These are phyloP conservation scores for Verticillium dahliae DNA, from an alignment of 2,329 filamentous ascomycete species.

Conservation along the genomic window DNA sequence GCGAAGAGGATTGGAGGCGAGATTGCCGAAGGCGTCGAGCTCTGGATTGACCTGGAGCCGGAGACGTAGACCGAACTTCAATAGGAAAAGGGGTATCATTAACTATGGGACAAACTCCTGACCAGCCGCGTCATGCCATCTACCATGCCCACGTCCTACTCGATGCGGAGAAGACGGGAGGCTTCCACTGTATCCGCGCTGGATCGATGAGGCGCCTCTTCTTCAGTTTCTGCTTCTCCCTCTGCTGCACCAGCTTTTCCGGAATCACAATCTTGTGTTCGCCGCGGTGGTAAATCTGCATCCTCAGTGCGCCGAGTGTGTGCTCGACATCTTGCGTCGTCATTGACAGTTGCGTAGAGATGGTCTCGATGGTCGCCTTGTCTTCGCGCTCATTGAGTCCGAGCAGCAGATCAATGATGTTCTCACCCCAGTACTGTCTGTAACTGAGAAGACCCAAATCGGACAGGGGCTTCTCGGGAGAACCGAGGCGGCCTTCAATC, in stretches of 20 bases:
- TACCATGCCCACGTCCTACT: slow-evolving; percentile 95
- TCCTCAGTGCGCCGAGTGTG: slow-evolving; percentile 86
- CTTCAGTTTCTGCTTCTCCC: slow-evolving; percentile 76
- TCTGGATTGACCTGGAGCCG: slow-evolving; percentile 1
- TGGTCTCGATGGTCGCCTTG: slow-evolving; percentile 76
- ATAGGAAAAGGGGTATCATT: slow-evolving; percentile 1
- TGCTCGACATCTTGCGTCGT: slow-evolving; percentile 96
- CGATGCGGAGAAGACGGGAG: slow-evolving; percentile 86
- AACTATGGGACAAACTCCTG: neutral
- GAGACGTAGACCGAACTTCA: neutral
- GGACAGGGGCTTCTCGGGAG: slow-evolving; percentile 91
- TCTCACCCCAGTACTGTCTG: slow-evolving; percentile 95
- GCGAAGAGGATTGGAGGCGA: neutral
- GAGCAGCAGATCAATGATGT: slow-evolving; percentile 80
- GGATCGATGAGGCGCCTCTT: slow-evolving; percentile 72
- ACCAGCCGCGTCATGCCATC: neutral
- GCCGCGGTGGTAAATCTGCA: slow-evolving; percentile 93
- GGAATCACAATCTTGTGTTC: slow-evolving; percentile 95
- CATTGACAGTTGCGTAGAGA: slow-evolving; percentile 79
- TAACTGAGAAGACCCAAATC: slow-evolving; percentile 92
- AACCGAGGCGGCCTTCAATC: slow-evolving; percentile 90
- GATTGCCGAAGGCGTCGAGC: neutral
- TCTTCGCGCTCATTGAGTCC: slow-evolving; percentile 61
- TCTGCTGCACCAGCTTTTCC: slow-evolving; percentile 70
- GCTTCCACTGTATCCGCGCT: slow-evolving; percentile 83